Evolutionary conservation across 75 land plant genomes (phyloP), one percentile per base, ranked within the genome.

Genomic region (Gnetum montanum): DNA sequence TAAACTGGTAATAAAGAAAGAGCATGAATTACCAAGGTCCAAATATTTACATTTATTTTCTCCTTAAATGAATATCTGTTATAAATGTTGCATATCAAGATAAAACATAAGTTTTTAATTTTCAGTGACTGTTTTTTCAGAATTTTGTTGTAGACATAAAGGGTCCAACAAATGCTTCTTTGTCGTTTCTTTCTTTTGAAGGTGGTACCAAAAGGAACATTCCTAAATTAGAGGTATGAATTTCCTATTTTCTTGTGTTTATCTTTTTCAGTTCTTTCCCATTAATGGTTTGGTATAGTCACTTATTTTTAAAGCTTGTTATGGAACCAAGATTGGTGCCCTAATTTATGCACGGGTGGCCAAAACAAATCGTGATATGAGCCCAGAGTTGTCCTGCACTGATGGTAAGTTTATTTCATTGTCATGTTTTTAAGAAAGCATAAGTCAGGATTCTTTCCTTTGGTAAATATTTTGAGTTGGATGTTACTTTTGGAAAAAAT

Each of bases 121-220:
- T n/a, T n/a, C n/a, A n/a, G n/a, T n/a, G n/a, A n/a, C n/a, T 59
- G 26, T 56, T 33, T 31, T 26, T 58, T 31, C 72, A 92, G 98
- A 76, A 78, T 49, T 92, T 92, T 60, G 57, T 74, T 49, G 64
- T 92, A 54, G 94, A 92, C 59, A 84, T 88, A 44, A 85, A 82
- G 47, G 94, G 83, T n/a, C 90, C 94, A 27, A 59, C 62, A 28
- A 38, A 75, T 51, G 98, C 83, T 30, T 67, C 80, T 54, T 66
- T 92, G 29, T 89, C 98, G 49, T 79, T 81, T 8, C 79, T 92
- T 64, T 83, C 94, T 51, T 92, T 92, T 82, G 98, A 92, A 69
- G 98, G 98, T 49, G 98, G 89, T 44, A 92, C 94, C 6, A 76
- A 94, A 46, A 69, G 85, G 52, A 92, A 92, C 54, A 72, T 77